Evolutionary conservation across 2,329 filamentous ascomycete genomes (phyloP), one percentile per base, ranked within the genome.

Genomic region (Hymenoscyphus fraxineus): DNA sequence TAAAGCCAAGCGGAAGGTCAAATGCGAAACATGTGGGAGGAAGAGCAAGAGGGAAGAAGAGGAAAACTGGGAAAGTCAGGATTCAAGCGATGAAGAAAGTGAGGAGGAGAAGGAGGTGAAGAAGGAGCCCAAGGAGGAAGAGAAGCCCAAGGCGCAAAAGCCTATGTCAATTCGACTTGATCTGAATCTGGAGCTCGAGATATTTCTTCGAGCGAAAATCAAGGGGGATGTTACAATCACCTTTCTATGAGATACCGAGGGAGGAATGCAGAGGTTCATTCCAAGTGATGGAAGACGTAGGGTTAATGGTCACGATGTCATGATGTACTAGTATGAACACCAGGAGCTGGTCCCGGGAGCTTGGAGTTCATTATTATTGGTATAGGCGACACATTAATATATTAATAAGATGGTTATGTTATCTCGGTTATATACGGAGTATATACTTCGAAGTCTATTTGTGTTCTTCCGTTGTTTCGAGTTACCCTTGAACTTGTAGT

Each of bases 181-280:
- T 74, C 79, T 92, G 63, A 93, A 93, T 76, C 78, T 93, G 60
- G 90, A 93, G 72, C 83, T 93, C 62, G 89, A 93, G 77, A 89
- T 93, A 70, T 86, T 91, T 76, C 80, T 93, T 61, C 92, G 92
- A 80, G 90, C 90, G 31, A 88, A 86, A 75, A 91, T 93, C 68
- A 86, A 91, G 70, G 92, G 92, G 74, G 92, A 96, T 79, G 78
- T 96, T 69, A 93, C 91, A 81, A 86, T 87, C 62, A 67, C 69
- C 6, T 71, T 70, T 57, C 51, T 70, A 66, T 70, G 31, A 70
- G 27, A 27, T 27, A 27, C 27, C 3, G 0, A 27, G 27, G 27
- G 27, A 27, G 27, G 27, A 27, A 27, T 27, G 27, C 27, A 3
- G 27, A 27, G 27, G 27, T 27, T 27, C 27, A 27, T 27, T 27